phyloP scores from a whole-genome alignment of 805 yeast genomes.

The Danielia oregonensis region DNA sequence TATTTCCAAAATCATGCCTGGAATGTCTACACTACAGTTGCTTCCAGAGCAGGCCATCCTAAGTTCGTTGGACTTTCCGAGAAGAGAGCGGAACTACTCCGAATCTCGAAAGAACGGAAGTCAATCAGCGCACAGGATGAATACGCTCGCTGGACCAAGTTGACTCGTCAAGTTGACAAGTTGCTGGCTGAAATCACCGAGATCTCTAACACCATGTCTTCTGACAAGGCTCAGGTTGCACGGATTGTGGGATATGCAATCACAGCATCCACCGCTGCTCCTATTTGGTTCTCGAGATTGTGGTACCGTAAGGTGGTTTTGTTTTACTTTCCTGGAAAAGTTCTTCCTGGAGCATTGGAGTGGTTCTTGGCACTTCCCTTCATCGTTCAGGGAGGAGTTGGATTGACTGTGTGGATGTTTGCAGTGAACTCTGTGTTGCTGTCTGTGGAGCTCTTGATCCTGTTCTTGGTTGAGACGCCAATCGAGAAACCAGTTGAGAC shows the following conservation, averaged over 20 bases:
- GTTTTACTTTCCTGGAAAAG: constrained; percentile 54
- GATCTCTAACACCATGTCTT: constrained; percentile 36
- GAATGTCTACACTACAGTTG: constrained; percentile 31
- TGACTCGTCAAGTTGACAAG: constrained; percentile 68
- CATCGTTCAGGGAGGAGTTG: constrained; percentile 58
- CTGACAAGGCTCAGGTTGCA: constrained; percentile 32
- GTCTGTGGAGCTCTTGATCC: constrained; percentile 11
- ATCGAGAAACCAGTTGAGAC: constrained; percentile 12
- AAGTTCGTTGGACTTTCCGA: constrained; percentile 20
- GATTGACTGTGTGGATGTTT: constrained; percentile 56
- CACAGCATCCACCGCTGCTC: constrained; percentile 41
- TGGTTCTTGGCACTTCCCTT: constrained; percentile 63
- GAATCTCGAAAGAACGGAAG: constrained; percentile 50
- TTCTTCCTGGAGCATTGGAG: constrained; percentile 53
- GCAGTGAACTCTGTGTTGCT: constrained; percentile 30
- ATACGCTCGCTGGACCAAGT: constrained; percentile 93
- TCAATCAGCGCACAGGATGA: constrained; percentile 83
- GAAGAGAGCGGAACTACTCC: constrained; percentile 42
- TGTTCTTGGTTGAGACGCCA: constrained; percentile 16
- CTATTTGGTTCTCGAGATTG: constrained; percentile 46
- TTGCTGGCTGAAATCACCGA: constrained; percentile 48
- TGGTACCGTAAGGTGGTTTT: constrained; percentile 53
- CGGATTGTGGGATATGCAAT: constrained; percentile 29
- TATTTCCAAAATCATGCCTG: constrained; percentile 34
- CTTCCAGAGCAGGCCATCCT: constrained; percentile 32